A percentile compares a stretch with the other conserved stretches of the same genome.
phyloP scores from a whole-genome alignment of 495 filamentous ascomycete species.

The Penicillium argentinense region DNA sequence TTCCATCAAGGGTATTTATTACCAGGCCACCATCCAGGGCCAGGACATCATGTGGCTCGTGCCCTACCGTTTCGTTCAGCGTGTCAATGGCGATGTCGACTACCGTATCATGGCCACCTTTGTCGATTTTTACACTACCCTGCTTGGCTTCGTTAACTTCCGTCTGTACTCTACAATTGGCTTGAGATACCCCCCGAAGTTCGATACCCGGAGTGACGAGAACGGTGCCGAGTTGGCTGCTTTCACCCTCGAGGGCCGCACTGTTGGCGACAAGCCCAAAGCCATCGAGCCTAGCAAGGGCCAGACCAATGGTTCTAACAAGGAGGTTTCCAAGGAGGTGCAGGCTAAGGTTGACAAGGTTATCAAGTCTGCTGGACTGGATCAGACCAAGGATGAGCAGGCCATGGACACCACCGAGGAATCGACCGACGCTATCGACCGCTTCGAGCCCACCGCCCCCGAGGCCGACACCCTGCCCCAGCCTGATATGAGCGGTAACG shows the following conservation, averaged over 20 bases:
- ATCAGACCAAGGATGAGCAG: constrained; percentile 45
- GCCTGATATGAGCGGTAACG: constrained; percentile 60
- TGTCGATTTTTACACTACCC: constrained; percentile 96
- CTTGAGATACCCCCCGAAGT: constrained; percentile 91
- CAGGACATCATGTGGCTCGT: constrained; percentile 97
- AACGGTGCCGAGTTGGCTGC: constrained; percentile 88
- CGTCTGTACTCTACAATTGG: constrained; percentile 87
- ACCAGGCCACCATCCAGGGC: constrained; percentile 97
- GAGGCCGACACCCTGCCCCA: constrained; percentile 87
- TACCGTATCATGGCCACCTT: constrained; percentile 99
- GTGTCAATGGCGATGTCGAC: constrained; percentile 88
- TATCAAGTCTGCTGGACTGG: constrained; percentile 42
- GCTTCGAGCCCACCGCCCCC: constrained; percentile 73
- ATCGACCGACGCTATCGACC: constrained; percentile 74
- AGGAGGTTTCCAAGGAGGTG: constrained; percentile 49
- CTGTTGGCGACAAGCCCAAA: constrained; percentile 53
- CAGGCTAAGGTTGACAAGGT: constrained; percentile 57
- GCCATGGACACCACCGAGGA: constrained; percentile 42
- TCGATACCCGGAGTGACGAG: constrained; percentile 83
- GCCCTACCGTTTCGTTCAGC: constrained; percentile 94
- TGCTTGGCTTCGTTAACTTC: constrained; percentile 95
- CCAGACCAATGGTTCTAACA: constrained; percentile 41
- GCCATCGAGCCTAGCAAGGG: constrained; percentile 53
- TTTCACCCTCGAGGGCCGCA: constrained; percentile 78
- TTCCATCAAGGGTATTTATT: constrained; percentile 99